These are phyloP conservation scores for Eustoma russellianum DNA, from an alignment of 257 asterid species.

Conservation along the genomic window DNA sequence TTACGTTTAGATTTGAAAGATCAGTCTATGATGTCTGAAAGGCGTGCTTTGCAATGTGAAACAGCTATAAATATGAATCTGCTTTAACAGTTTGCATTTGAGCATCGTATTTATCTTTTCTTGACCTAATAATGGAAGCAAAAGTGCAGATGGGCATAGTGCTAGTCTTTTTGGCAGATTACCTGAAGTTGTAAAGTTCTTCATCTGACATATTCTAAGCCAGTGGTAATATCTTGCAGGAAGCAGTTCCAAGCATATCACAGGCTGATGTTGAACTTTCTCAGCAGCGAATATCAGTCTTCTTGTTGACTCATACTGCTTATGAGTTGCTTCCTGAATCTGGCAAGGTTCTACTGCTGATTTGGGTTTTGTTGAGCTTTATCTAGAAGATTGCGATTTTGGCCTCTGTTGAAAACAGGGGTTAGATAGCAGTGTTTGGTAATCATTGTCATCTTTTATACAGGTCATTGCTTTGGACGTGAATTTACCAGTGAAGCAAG, in stretches of 20 bases:
- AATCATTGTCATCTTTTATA: slow-evolving; percentile 8
- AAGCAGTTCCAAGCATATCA: slow-evolving; percentile 40
- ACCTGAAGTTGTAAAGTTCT: background rate
- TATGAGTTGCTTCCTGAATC: slow-evolving; percentile 81
- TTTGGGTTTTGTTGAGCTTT: background rate
- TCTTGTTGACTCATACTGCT: slow-evolving; percentile 59
- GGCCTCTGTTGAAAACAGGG: background rate
- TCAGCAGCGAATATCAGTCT: slow-evolving; percentile 47
- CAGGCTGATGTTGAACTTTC: slow-evolving; percentile 52
- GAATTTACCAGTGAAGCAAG: slow-evolving; percentile 67
- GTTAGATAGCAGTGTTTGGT: background rate
- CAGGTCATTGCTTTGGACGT: slow-evolving; percentile 73
- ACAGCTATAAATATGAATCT: background rate
- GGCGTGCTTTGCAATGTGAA: no score
- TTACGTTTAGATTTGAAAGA: no score
- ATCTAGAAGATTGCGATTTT: background rate
- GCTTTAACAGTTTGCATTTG: background rate
- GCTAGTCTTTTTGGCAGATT: background rate
- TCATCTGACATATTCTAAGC: background rate
- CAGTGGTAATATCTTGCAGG: slow-evolving; percentile 29
- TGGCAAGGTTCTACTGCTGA: slow-evolving; percentile 49
- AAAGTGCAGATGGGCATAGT: background rate
- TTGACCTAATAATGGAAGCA: background rate
- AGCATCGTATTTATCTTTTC: background rate
- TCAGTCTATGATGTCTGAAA: no score